Conservation (phyloP, 768 basidiomycete species). For the Suillus sp. region DNA sequence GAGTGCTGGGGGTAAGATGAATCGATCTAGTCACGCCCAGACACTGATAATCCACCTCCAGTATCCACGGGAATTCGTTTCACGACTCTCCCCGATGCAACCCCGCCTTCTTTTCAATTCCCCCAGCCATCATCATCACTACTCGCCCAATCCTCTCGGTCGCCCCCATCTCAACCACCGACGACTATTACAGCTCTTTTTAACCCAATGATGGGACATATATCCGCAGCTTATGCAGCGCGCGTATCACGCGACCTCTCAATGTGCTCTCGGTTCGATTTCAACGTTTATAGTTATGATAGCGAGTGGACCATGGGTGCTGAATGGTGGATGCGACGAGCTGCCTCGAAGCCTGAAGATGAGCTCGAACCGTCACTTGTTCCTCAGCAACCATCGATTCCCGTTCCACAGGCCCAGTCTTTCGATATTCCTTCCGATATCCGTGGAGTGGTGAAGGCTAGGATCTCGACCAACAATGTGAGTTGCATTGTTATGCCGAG, state of each 20-base stretch:
- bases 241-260: constrained; percentile 84
- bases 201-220: constrained; percentile 95
- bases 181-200: constrained; percentile 94
- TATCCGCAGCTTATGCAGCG: constrained; percentile 89
- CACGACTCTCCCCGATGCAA: constrained; percentile 83
- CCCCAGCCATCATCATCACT: constrained; percentile 42
- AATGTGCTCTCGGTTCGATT: constrained; percentile 88
- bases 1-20: constrained; percentile 80
- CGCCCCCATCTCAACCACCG: constrained; percentile 68
- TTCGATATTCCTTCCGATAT: constrained; percentile 40
- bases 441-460: constrained; percentile 85
- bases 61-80: constrained; percentile 95
- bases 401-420: constrained; percentile 3
- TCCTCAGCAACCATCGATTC: constrained; percentile 14
- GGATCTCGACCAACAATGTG: constrained; percentile 88
- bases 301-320: constrained; percentile 95
- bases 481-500: constrained; percentile 29
- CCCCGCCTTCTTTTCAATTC: constrained; percentile 63
- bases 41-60: constrained; percentile 32
- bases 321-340: constrained; percentile 90
- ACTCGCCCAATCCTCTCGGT: constrained; percentile 32
- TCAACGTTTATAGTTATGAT: constrained; percentile 96
- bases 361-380: not conserved
- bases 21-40: not conserved
- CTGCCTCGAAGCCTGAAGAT: constrained; percentile 19